These are phyloP conservation scores for Yamadazyma trypodendri DNA, from an alignment of 1,139 yeast species.

Conservation along the genomic window DNA sequence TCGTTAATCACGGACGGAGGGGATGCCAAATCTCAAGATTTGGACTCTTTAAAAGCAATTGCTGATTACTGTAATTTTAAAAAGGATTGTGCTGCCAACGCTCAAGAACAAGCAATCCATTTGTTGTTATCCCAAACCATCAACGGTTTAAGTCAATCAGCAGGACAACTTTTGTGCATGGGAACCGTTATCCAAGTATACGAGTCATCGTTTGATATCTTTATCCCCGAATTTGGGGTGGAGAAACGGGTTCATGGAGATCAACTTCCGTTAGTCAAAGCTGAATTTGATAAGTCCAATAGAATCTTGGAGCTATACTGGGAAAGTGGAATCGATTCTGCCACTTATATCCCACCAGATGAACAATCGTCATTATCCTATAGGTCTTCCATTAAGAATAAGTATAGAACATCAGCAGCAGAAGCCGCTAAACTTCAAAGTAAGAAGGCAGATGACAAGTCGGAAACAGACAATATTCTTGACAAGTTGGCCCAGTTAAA, in stretches of 20 bases:
- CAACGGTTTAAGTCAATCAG: slow-evolving; percentile 69
- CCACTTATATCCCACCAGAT: slow-evolving; percentile 87
- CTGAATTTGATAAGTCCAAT: slow-evolving; percentile 77
- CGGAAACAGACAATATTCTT: slow-evolving; percentile 41
- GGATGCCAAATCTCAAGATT: slow-evolving; percentile 35
- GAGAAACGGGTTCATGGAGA: slow-evolving; percentile 98
- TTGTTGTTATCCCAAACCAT: slow-evolving; percentile 80
- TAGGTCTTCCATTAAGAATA: slow-evolving; percentile 74
- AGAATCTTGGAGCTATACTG: slow-evolving; percentile 80
- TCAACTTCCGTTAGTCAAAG: slow-evolving; percentile 87
- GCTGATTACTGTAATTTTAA: slow-evolving; percentile 94
- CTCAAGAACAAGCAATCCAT: slow-evolving; percentile 95
- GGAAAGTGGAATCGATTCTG: slow-evolving; percentile 90
- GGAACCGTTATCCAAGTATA: slow-evolving; percentile 91
- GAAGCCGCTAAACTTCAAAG: slow-evolving; percentile 64
- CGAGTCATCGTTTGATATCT: slow-evolving; percentile 93
- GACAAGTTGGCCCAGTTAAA: slow-evolving; percentile 51
- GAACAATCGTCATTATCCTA: slow-evolving; percentile 76
- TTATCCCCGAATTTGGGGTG: slow-evolving; percentile 91
- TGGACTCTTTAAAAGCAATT: slow-evolving; percentile 72
- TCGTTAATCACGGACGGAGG: slow-evolving; percentile 45
- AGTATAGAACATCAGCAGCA: slow-evolving; percentile 69
- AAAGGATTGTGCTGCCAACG: slow-evolving; percentile 89
- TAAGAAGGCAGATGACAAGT: slow-evolving; percentile 16
- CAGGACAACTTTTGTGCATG: slow-evolving; percentile 81